Evolutionary conservation across 1,284 basidiomycete genomes (phyloP).

Genomic region (Volvariella surrecta): DNA sequence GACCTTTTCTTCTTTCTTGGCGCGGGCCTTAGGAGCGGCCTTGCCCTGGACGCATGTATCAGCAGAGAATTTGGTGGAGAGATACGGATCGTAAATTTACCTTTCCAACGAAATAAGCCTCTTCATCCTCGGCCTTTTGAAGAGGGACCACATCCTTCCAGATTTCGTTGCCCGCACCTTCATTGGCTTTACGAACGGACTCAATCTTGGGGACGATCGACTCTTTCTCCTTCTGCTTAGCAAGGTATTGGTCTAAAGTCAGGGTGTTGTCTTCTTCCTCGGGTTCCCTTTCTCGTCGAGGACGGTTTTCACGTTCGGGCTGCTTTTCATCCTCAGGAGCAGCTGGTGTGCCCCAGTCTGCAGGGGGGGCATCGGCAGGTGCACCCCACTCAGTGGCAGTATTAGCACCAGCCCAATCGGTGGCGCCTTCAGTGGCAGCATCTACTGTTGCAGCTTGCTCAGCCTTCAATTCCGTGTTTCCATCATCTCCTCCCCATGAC

Average conservation of each 20-base stretch:
- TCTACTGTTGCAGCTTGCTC: slow-evolving; percentile 62
- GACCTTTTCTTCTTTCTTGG: slow-evolving; percentile 74
- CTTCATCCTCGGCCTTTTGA: slow-evolving; percentile 51
- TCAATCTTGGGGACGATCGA: slow-evolving; percentile 62
- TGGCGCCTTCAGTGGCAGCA: slow-evolving; percentile 39
- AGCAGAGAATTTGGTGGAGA: slow-evolving; percentile 2
- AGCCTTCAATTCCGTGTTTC: slow-evolving; percentile 64
- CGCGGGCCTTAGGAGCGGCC: slow-evolving; percentile 47
- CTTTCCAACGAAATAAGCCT: slow-evolving; percentile 71
- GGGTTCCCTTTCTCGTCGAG: slow-evolving; percentile 43
- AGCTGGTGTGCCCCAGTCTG: slow-evolving; percentile 17
- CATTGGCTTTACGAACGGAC: slow-evolving; percentile 56
- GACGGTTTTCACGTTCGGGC: slow-evolving; percentile 29
- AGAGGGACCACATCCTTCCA: slow-evolving; percentile 60
- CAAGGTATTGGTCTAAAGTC: slow-evolving; percentile 78
- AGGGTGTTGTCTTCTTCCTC: slow-evolving; percentile 94
- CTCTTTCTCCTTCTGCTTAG: slow-evolving; percentile 59
- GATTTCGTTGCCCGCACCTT: slow-evolving; percentile 47
- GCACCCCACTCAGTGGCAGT: slow-evolving; percentile 24
- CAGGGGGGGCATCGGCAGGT: slow-evolving; percentile 23
- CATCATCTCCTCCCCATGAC: slow-evolving; percentile 89
- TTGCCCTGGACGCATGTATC: slow-evolving; percentile 36
- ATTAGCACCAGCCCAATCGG: slow-evolving; percentile 21
- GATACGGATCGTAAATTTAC: slow-evolving; percentile 25
- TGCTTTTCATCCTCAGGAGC: slow-evolving; percentile 32